Evolutionary conservation across 257 asterid species (phyloP), one percentile per base, ranked within the genome.

Genomic region (Paraleonurus japonicus): DNA sequence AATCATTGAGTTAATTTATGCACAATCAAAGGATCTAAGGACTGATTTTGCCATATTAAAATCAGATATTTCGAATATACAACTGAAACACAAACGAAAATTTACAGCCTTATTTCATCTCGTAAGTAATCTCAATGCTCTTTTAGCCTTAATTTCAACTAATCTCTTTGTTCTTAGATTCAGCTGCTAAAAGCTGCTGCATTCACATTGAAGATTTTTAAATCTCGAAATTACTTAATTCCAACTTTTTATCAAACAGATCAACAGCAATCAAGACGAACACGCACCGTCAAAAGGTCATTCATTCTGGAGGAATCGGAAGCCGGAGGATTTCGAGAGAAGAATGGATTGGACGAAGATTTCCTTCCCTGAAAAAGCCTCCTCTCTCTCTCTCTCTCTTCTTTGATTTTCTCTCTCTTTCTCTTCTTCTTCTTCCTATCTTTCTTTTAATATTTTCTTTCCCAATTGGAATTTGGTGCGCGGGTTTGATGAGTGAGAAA

Each of bases 231-330:
- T 39, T 28, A 13, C 64, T 50, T 8, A 61, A 69, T 28, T 61
- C 67, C 53, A 76, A 37, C 68, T 66, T 20, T 47, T 11, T 0
- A 69, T 27, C 65, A 69, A n/a, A 68, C 76, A 72, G 81, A 76
- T 72, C 84, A 76, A 76, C 23, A 47, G 37, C 70, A 67, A 79
- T 71, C 80, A 75, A 37, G 15, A 58, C 28, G 30, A 24, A 41
- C 71, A 72, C 76, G 72, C 79, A 87, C 96, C 81, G 90, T 41
- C 83, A 90, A 77, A 64, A 90, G 96, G 79, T 90, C 92, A 50
- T 90, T 90, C 96, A 88, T 90, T 55, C 12, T 74, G 87, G 13
- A 73, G 50, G n/a, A 68, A 61, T 47, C 22, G 51, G 67, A 70
- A 53, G 69, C 27, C 67, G 78, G 61, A 11, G 50, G 61, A 61